These are phyloP conservation scores for Phaeotremella skinneri DNA, from an alignment of 768 basidiomycete species.

Conservation along the genomic window DNA sequence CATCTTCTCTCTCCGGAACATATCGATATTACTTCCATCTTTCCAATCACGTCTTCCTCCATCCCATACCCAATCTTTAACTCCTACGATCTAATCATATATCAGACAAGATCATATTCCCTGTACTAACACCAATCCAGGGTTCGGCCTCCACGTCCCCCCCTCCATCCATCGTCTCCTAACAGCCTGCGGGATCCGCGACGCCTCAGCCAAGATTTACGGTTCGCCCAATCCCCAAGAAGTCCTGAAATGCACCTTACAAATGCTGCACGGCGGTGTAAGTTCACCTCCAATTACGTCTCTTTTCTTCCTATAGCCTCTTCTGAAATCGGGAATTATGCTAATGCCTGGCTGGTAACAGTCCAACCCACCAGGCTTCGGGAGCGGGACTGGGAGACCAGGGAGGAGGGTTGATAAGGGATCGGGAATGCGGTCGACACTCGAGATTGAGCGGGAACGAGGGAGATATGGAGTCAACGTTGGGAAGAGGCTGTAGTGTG, in stretches of 20 bases:
- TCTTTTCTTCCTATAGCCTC: slow-evolving; percentile 52
- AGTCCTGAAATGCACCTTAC: slow-evolving; percentile 79
- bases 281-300: slow-evolving; percentile 60
- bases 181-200: slow-evolving; percentile 91
- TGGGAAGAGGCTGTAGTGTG: slow-evolving; percentile 38
- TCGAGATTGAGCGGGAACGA: slow-evolving; percentile 74
- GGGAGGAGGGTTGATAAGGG: slow-evolving; percentile 73
- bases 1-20: too few species aligned
- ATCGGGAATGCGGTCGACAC: slow-evolving; percentile 64
- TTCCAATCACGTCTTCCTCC: neutral
- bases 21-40: too few species aligned
- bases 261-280: slow-evolving; percentile 80
- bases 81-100: neutral
- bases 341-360: slow-evolving; percentile 2
- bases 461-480: slow-evolving; percentile 71
- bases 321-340: neutral
- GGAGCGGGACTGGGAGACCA: slow-evolving; percentile 66
- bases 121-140: slow-evolving; percentile 64
- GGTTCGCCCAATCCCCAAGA: slow-evolving; percentile 82
- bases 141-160: slow-evolving; percentile 88
- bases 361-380: slow-evolving; percentile 57
- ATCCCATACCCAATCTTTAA: neutral
- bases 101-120: too few species aligned
- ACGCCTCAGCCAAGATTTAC: slow-evolving; percentile 91
- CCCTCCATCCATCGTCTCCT: slow-evolving; percentile 80